Base-by-base conservation (phyloP, 768 basidiomycete genomes). In the Lactarius trivialis region DNA sequence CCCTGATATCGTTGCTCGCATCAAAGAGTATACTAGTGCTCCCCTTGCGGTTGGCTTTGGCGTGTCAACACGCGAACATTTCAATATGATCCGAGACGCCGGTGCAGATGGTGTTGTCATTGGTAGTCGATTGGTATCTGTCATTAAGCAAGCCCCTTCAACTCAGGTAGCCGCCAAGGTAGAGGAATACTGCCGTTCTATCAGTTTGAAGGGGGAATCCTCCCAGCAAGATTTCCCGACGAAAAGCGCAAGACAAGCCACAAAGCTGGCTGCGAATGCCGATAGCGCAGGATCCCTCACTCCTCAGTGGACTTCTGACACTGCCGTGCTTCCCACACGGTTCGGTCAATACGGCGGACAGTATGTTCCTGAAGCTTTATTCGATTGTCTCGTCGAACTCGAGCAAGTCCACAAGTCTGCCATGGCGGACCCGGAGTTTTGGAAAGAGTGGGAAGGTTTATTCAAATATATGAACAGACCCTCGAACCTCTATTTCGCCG, bases 271-370 rank as follows among this genome's bases (percentile, higher is more conserved):
- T 19, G 68, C 68, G 32, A 75, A 75, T 57, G 69, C 67, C n/a
- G 73, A 65, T 64, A 65, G 73, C 17, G 68, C 73, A 49, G 73
- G 66, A 11, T 68, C 74, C 8, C 63, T 72, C n/a, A 60, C 70
- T 0, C 53, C 70, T 19, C 71, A 73, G 41, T 67, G 75, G 15
- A 60, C 74, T 14, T 70, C 77, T 0, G 76, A 78, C 52, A 67
- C 72, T 24, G 76, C 71, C 54, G 76, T 79, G 17, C 78, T 98
- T 0, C 92, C 95, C 1, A 78, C 85, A 1, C 82, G 93, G 53
- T 99, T 99, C 68, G 97, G 97, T 39, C 80, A 93, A 64, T 99
- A 95, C 70, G 97, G 97, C 36, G 97, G 97, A 4, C 94, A 97
- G 69, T 99, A 94, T 76, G 97, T 98, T 6, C 94, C 97, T 0